These are phyloP conservation scores for Capronia coronata DNA, from an alignment of 2,329 filamentous ascomycete genomes.

Conservation along the genomic window DNA sequence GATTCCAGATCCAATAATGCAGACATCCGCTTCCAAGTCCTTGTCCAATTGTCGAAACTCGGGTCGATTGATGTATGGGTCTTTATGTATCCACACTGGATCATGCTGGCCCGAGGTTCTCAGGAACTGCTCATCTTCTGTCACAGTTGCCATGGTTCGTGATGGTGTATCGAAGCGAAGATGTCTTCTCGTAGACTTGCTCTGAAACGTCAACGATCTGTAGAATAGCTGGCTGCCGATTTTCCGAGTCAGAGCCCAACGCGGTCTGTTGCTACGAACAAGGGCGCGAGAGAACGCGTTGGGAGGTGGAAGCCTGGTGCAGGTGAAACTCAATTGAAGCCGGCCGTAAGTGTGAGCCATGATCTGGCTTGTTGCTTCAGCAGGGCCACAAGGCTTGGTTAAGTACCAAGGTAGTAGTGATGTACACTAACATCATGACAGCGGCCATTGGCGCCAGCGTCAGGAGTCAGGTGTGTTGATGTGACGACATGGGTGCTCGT, in stretches of 20 bases:
- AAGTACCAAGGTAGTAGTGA: background rate
- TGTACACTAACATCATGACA: background rate
- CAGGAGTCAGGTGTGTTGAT: background rate
- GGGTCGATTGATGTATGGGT: constrained; percentile 43
- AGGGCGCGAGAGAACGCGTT: background rate
- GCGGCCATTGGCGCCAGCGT: background rate
- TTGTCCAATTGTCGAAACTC: constrained; percentile 39
- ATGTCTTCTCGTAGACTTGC: background rate
- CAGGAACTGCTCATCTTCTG: constrained; percentile 31
- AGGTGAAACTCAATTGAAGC: background rate
- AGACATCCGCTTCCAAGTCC: constrained; percentile 45
- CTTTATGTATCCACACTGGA: constrained; percentile 49
- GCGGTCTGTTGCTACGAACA: background rate
- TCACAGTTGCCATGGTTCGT: background rate
- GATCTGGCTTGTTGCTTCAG: background rate
- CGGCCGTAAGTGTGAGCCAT: background rate
- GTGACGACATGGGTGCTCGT: constrained; percentile 1
- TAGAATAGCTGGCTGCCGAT: background rate
- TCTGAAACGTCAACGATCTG: background rate
- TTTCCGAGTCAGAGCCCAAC: background rate
- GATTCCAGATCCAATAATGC: constrained; percentile 50
- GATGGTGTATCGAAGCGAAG: background rate
- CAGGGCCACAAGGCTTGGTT: background rate
- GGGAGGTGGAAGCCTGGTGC: background rate
- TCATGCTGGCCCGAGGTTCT: constrained; percentile 47